Conservation (phyloP, 2,329 filamentous ascomycete species). For the Ophiocordyceps camponoti-rufipedis region DNA sequence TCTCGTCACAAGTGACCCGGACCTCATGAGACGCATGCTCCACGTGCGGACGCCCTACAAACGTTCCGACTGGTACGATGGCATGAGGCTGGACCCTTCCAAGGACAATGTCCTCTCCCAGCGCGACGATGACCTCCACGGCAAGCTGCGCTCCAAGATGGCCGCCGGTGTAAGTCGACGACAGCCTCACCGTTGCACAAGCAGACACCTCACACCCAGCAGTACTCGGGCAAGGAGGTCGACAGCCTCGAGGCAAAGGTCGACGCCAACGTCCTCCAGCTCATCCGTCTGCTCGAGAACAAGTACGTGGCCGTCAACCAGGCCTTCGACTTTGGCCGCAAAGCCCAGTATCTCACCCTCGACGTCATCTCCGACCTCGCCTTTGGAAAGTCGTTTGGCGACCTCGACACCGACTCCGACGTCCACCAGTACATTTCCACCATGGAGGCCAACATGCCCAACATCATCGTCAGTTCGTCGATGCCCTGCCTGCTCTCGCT, state of each 20-base stretch:
- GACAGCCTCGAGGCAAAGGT: conserved; percentile 25
- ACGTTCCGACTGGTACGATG: conserved; percentile 24
- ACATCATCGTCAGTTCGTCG: conserved; percentile 6
- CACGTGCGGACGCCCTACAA: conserved; percentile 18
- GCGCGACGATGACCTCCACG: conserved; percentile 23
- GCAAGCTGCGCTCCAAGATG: conserved; percentile 27
- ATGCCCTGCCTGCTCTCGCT: conserved; percentile 11
- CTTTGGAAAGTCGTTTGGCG: conserved; percentile 31
- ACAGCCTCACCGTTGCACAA: too few species aligned
- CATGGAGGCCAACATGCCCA: conserved; percentile 10
- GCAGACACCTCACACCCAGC: too few species aligned
- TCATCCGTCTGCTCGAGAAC: conserved; percentile 3
- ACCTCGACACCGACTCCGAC: conserved; percentile 27
- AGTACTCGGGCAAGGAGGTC: conserved; percentile 33
- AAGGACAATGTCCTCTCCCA: conserved; percentile 31
- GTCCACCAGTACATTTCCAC: conserved; percentile 28
- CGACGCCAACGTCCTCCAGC: conserved; percentile 3
- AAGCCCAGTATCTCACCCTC: conserved; percentile 33
- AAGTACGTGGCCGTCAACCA: conserved; percentile 3
- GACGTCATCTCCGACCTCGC: conserved; percentile 36
- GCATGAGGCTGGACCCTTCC: conserved; percentile 28
- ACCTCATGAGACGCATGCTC: conserved; percentile 22
- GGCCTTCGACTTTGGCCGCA: conserved; percentile 15
- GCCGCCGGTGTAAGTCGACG: conserved; percentile 22
- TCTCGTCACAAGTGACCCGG: conserved; percentile 26